Evolutionary conservation across 2,329 filamentous ascomycete genomes (phyloP).

Genomic region (Blastomyces emzantsi): DNA sequence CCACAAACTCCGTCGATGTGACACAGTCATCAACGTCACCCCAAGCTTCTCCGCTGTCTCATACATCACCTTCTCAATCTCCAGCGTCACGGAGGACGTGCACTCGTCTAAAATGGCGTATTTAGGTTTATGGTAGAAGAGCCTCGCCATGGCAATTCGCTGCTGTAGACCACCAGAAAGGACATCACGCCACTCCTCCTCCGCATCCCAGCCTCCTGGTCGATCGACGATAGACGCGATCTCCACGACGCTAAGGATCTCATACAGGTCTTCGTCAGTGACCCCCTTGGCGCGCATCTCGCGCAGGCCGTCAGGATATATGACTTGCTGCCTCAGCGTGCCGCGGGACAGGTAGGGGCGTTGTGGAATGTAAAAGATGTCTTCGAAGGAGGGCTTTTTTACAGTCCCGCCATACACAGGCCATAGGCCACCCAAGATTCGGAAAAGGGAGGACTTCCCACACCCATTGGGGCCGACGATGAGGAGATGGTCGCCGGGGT

Average conservation of each 20-base stretch:
- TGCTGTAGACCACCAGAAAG: constrained; percentile 90
- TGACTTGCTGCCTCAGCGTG: constrained; percentile 90
- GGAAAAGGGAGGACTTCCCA: constrained; percentile 91
- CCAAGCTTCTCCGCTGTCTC: constrained; percentile 85
- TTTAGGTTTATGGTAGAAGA: constrained; percentile 86
- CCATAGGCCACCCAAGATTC: constrained; percentile 93
- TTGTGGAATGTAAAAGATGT: constrained; percentile 98
- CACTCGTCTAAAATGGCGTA: constrained; percentile 98
- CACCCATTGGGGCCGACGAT: constrained; percentile 96
- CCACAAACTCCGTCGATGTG: constrained; percentile 84
- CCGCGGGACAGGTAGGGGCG: constrained; percentile 87
- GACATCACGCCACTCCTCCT: constrained; percentile 94
- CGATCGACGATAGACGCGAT: constrained; percentile 74
- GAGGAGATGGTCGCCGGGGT: constrained; percentile 78
- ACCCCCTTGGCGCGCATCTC: constrained; percentile 80
- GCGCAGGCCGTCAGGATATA: constrained; percentile 82
- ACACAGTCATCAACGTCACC: constrained; percentile 95
- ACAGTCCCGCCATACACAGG: constrained; percentile 94
- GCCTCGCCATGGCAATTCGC: constrained; percentile 87
- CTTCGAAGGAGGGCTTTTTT: constrained; percentile 78
- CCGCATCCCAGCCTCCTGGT: constrained; percentile 79
- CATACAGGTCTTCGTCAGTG: constrained; percentile 69
- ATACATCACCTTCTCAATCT: constrained; percentile 94
- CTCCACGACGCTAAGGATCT: constrained; percentile 68
- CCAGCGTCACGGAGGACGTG: constrained; percentile 87